Percentiles rank a stretch among this genome's conserved stretches.
Evolutionary conservation across 78 protist genomes (phyloP).

Genomic region (Chrysochromulina parva): DNA sequence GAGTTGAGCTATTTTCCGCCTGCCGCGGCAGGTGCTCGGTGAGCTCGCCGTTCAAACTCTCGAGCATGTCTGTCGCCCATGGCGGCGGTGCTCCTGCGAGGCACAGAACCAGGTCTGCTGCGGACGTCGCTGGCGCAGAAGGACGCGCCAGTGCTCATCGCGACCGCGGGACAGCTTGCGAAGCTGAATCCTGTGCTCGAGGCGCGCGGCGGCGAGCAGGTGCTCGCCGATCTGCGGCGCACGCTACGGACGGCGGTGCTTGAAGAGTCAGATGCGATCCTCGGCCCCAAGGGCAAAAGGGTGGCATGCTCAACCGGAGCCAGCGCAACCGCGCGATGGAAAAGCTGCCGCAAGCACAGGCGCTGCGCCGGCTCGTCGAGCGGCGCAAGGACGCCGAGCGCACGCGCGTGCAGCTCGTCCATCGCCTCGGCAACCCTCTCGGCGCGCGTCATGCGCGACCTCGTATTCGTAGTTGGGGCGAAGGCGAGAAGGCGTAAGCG

Average conservation of each 20-base stretch:
- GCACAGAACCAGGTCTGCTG: neutral
- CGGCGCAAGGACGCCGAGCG: too few relatives aligned
- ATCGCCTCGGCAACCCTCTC: too few relatives aligned
- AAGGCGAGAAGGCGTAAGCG: too few relatives aligned
- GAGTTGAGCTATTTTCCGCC: too few relatives aligned
- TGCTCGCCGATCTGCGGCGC: neutral
- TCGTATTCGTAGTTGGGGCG: too few relatives aligned
- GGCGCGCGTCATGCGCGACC: too few relatives aligned
- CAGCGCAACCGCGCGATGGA: neutral
- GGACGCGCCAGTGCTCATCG: neutral
- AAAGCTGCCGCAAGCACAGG: too few relatives aligned
- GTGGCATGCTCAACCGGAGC: neutral
- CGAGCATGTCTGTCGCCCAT: neutral
- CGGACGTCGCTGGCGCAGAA: neutral
- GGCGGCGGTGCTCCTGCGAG: neutral
- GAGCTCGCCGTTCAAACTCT: neutral
- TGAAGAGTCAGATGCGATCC: neutral
- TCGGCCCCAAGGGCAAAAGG: neutral
- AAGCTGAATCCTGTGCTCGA: neutral
- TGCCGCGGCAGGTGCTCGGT: slow-evolving; percentile 2
- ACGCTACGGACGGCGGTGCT: neutral
- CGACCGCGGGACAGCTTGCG: neutral
- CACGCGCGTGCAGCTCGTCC: too few relatives aligned
- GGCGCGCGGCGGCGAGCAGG: neutral
- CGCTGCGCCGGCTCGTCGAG: too few relatives aligned